Evolutionary conservation across 2,329 filamentous ascomycete species (phyloP).

Genomic region (Ophiostoma tasmaniense): DNA sequence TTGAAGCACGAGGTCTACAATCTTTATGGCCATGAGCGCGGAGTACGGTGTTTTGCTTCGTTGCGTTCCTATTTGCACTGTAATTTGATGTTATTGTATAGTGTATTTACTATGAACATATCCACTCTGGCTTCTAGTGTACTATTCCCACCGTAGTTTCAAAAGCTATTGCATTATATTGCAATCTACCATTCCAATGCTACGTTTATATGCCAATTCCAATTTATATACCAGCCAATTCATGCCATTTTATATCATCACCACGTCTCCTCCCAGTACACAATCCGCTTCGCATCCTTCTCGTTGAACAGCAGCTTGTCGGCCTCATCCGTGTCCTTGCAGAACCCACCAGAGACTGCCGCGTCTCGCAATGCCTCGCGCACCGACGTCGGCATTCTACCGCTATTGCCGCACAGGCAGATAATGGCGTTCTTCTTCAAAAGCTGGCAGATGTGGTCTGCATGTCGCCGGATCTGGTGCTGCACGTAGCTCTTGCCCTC

Average conservation of each 20-base stretch:
- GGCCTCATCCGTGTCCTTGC: conserved; percentile 29
- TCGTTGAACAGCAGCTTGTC: conserved; percentile 25
- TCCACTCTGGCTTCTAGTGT: too few relatives aligned
- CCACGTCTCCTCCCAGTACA: conserved; percentile 55
- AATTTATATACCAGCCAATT: neutral
- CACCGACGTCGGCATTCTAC: conserved; percentile 50
- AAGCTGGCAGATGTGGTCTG: conserved; percentile 29
- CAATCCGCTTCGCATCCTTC: conserved; percentile 28
- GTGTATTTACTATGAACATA: too few relatives aligned
- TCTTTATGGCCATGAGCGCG: too few relatives aligned
- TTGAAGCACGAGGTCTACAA: too few relatives aligned
- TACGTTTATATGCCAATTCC: neutral
- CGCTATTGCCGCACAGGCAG: conserved; percentile 48
- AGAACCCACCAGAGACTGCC: conserved; percentile 32
- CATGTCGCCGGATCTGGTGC: conserved; percentile 41
- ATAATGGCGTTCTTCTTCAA: conserved; percentile 39
- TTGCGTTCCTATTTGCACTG: too few relatives aligned
- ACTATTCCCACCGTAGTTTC: too few relatives aligned
- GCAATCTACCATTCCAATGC: neutral
- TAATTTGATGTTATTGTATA: too few relatives aligned
- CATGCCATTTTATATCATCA: conserved; percentile 24
- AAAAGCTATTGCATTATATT: too few relatives aligned
- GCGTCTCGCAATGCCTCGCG: conserved; percentile 43
- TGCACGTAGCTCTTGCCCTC: conserved; percentile 48
- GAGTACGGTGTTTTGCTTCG: too few relatives aligned